Percentiles rank a stretch among this genome's conserved stretches.
Conservation (phyloP, 1,284 basidiomycete species). For the Apiotrichum veenhuisii region DNA sequence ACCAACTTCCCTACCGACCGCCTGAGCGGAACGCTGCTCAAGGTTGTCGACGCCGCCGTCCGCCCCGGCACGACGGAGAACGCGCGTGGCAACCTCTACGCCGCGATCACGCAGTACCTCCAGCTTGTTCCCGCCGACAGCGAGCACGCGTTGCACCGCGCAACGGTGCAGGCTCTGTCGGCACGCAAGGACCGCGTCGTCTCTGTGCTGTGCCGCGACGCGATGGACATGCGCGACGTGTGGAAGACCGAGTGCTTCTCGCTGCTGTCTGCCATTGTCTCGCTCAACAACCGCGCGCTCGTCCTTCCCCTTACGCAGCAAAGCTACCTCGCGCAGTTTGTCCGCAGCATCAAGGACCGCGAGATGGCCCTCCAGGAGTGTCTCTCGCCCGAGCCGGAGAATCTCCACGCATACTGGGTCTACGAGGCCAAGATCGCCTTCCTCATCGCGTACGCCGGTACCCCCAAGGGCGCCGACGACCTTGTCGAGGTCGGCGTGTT, state of each 20-base stretch:
- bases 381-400: conserved; percentile 87
- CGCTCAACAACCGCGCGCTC: conserved; percentile 59
- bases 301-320: conserved; percentile 61
- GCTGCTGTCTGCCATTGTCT: conserved; percentile 54
- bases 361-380: conserved; percentile 75
- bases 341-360: conserved; percentile 74
- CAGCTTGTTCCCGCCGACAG: conserved; percentile 55
- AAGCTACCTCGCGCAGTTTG: conserved; percentile 79
- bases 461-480: conserved; percentile 75
- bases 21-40: conserved; percentile 69
- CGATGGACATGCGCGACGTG: conserved; percentile 88
- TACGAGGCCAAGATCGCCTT: conserved; percentile 92
- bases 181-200: conserved; percentile 65
- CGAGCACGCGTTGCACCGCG: conserved; percentile 54
- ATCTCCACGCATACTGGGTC: conserved; percentile 83
- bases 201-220: conserved; percentile 76
- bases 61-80: conserved; percentile 76
- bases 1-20: conserved; percentile 74
- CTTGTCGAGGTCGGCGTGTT: conserved; percentile 77
- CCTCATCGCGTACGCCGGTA: conserved; percentile 77
- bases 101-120: conserved; percentile 81
- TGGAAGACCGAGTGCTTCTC: conserved; percentile 84
- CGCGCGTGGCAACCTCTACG: conserved; percentile 96
- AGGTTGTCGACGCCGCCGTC: conserved; percentile 70
- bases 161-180: conserved; percentile 60